Percentiles rank a stretch among this genome's conserved stretches.
Evolutionary conservation across 208 protist species (phyloP).

Genomic region (Acanthamoeba polyphaga): DNA sequence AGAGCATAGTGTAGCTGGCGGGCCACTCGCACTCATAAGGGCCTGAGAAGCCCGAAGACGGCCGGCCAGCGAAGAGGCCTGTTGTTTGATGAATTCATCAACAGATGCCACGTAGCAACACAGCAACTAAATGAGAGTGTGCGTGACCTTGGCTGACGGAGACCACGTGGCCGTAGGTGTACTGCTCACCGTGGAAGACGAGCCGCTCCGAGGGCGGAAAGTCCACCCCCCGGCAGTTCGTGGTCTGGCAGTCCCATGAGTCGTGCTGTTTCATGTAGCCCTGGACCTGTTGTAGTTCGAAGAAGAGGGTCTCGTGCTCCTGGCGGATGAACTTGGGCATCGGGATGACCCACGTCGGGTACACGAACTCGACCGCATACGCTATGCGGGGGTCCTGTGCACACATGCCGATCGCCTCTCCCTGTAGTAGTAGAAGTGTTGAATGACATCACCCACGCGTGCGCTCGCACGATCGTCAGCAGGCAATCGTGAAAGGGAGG

Average conservation of each 20-base stretch:
- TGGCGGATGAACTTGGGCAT: slow-evolving; percentile 17
- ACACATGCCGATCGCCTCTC: background rate
- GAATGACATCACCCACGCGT: background rate
- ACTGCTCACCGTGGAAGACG: slow-evolving; percentile 31
- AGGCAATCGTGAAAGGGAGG: background rate
- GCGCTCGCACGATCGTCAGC: no score
- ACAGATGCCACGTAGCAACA: background rate
- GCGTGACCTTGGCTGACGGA: background rate
- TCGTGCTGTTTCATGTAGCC: slow-evolving; percentile 11
- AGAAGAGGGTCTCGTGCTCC: background rate
- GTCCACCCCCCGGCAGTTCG: background rate
- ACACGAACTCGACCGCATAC: slow-evolving; percentile 14
- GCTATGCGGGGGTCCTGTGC: background rate
- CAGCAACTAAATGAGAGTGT: background rate
- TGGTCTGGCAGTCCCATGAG: background rate
- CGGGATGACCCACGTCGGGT: background rate
- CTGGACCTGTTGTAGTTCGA: background rate
- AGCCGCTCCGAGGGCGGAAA: background rate
- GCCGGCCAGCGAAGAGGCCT: background rate
- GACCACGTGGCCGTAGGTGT: slow-evolving; percentile 17
- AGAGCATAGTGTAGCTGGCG: slow-evolving; percentile 13
- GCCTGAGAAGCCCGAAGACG: background rate
- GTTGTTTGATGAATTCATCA: no score
- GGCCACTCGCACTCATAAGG: slow-evolving; percentile 27
- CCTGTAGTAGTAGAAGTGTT: background rate